Percentiles rank a stretch among this genome's conserved stretches.
These are phyloP conservation scores for Neurospora sp. DNA, from an alignment of 495 filamentous ascomycete genomes.

Conservation along the genomic window DNA sequence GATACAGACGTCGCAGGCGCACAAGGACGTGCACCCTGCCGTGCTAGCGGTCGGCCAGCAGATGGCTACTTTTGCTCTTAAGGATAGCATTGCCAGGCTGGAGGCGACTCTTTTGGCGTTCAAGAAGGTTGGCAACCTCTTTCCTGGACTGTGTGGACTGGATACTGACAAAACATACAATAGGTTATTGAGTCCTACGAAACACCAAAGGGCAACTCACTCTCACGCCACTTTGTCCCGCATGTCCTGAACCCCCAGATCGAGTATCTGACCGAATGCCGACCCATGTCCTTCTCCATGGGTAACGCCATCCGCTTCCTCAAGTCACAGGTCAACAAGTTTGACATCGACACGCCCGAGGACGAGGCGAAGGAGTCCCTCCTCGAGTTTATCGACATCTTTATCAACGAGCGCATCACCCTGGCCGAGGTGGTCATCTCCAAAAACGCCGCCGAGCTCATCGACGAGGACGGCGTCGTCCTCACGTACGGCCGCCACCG, in stretches of 20 bases:
- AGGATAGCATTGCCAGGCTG: conserved; percentile 81
- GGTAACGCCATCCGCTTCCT: conserved; percentile 92
- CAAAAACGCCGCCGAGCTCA: conserved; percentile 54
- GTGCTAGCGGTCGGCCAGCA: conserved; percentile 80
- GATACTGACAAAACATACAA: conserved; percentile 5
- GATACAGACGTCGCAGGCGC: conserved; percentile 61
- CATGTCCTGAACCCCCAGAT: conserved; percentile 90
- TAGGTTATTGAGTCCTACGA: conserved; percentile 87
- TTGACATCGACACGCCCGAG: conserved; percentile 76
- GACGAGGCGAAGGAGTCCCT: conserved; percentile 65
- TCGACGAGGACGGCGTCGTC: conserved; percentile 70
- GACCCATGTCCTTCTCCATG: conserved; percentile 86
- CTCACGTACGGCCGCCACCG: conserved; percentile 85
- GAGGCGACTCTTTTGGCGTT: conserved; percentile 82
- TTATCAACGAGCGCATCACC: conserved; percentile 83
- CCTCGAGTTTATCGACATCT: conserved; percentile 72
- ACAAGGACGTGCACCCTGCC: conserved; percentile 84
- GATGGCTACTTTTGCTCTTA: conserved; percentile 80
- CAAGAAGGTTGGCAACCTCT: conserved; percentile 54
- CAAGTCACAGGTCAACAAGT: conserved; percentile 75
- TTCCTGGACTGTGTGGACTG: background rate
- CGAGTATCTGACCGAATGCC: conserved; percentile 82
- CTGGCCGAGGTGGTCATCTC: conserved; percentile 80
- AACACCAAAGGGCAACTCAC: conserved; percentile 70
- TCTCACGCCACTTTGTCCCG: conserved; percentile 84